phyloP scores from a whole-genome alignment of 495 filamentous ascomycete genomes.

The Collariella sp. region DNA sequence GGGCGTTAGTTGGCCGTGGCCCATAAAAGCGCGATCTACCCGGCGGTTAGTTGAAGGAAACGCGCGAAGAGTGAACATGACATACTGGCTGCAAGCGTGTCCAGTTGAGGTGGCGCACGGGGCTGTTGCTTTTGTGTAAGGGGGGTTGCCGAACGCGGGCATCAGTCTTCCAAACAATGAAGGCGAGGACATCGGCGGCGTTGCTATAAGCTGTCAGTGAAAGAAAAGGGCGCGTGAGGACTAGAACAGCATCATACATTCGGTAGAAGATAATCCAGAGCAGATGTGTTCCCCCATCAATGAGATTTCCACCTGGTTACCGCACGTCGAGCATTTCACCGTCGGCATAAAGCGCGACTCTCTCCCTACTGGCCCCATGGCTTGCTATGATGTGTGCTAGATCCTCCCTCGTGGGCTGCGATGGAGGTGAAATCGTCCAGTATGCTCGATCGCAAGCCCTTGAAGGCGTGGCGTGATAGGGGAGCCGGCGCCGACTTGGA shows the following conservation, averaged over 20 bases:
- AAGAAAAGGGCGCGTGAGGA: background rate
- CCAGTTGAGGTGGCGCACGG: slow-evolving; percentile 41
- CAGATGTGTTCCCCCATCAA: slow-evolving; percentile 90
- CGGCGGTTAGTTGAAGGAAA: slow-evolving; percentile 20
- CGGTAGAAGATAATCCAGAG: slow-evolving; percentile 28
- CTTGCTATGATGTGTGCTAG: slow-evolving; percentile 14
- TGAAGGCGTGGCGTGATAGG: background rate
- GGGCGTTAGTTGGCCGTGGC: slow-evolving; percentile 51
- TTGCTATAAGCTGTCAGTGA: slow-evolving; percentile 20
- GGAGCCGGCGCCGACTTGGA: background rate
- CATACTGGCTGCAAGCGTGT: slow-evolving; percentile 53
- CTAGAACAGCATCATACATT: slow-evolving; percentile 26
- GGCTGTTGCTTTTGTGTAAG: slow-evolving; percentile 24
- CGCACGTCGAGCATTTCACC: slow-evolving; percentile 93
- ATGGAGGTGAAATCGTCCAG: too few species aligned
- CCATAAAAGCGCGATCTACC: slow-evolving; percentile 54
- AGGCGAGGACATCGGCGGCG: slow-evolving; percentile 23
- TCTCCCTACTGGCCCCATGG: slow-evolving; percentile 43
- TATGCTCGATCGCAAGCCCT: too few species aligned
- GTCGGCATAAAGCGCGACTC: slow-evolving; percentile 71
- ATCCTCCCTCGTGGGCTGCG: slow-evolving; percentile 9
- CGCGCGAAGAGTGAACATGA: background rate
- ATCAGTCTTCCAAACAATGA: slow-evolving; percentile 36
- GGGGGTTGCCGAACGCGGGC: slow-evolving; percentile 19
- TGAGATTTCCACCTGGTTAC: slow-evolving; percentile 75